Conservation (phyloP, 2,329 filamentous ascomycete genomes). For the Camillea tinctor region DNA sequence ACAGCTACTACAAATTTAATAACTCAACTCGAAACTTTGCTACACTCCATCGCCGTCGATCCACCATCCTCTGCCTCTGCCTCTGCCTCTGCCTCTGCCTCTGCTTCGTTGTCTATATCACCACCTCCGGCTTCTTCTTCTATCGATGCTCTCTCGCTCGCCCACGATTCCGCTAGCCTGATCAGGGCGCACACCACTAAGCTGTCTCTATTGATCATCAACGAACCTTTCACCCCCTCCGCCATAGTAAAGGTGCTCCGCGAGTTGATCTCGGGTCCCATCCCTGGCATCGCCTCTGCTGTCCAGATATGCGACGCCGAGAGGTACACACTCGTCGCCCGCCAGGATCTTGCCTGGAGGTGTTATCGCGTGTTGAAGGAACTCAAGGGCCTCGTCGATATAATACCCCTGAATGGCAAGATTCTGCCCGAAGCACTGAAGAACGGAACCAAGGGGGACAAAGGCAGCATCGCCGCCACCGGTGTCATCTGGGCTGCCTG, state of each 20-base stretch:
- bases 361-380: constrained; percentile 62
- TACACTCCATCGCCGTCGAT: constrained; percentile 40
- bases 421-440: constrained; percentile 47
- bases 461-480: constrained; percentile 62
- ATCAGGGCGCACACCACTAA: constrained; percentile 85
- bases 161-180: constrained; percentile 69
- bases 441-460: constrained; percentile 41
- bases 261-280: constrained; percentile 69
- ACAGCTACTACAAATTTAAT: constrained; percentile 40
- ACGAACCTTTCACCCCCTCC: constrained; percentile 78
- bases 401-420: constrained; percentile 60
- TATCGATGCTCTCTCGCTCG: constrained; percentile 63
- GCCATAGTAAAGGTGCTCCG: constrained; percentile 70
- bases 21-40: constrained; percentile 41
- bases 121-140: constrained; percentile 4
- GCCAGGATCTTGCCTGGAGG: constrained; percentile 60
- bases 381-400: constrained; percentile 57
- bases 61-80: constrained; percentile 16
- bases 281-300: constrained; percentile 72
- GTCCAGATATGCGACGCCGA: constrained; percentile 62
- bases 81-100: constrained; percentile 4
- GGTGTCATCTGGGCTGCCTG: constrained; percentile 83
- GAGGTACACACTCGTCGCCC: constrained; percentile 62
- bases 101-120: no score
- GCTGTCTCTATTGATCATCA: constrained; percentile 81